These are phyloP conservation scores for Ceratocystis colombiana DNA, from an alignment of 2,329 filamentous ascomycete genomes.

Conservation along the genomic window DNA sequence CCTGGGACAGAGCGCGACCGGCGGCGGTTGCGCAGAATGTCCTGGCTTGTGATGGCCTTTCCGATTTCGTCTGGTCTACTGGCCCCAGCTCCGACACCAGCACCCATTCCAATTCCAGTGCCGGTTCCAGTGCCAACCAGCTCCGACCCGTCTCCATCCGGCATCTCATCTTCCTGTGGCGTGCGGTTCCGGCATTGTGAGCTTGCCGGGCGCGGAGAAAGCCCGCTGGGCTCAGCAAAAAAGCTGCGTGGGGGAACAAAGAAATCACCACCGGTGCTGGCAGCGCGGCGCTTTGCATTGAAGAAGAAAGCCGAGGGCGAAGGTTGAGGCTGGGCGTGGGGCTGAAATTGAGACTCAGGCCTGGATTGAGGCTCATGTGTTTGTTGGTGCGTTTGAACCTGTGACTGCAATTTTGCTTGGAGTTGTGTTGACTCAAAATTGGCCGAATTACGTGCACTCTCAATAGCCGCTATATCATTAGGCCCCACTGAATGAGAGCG, in stretches of 20 bases:
- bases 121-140: conserved; percentile 28
- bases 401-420: conserved; percentile 4
- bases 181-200: conserved; percentile 43
- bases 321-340: not conserved
- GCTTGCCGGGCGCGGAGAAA: conserved; percentile 54
- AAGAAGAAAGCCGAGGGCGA: conserved; percentile 1
- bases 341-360: not conserved
- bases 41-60: conserved; percentile 51
- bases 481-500: conserved; percentile 52
- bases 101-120: conserved; percentile 2
- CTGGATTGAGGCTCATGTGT: conserved; percentile 20
- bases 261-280: conserved; percentile 21
- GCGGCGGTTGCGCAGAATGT: conserved; percentile 38
- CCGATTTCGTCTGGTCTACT: conserved; percentile 41
- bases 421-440: conserved; percentile 34
- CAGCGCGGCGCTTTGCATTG: conserved; percentile 21
- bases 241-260: conserved; percentile 14
- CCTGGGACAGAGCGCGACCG: conserved; percentile 52
- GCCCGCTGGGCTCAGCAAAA: conserved; percentile 33
- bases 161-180: conserved; percentile 31
- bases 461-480: conserved; percentile 45
- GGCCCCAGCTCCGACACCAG: not conserved
- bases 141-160: conserved; percentile 36
- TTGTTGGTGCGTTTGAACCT: conserved; percentile 15
- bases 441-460: conserved; percentile 45